Conservation (phyloP, 345 rosid species). For the Adansonia digitata region DNA sequence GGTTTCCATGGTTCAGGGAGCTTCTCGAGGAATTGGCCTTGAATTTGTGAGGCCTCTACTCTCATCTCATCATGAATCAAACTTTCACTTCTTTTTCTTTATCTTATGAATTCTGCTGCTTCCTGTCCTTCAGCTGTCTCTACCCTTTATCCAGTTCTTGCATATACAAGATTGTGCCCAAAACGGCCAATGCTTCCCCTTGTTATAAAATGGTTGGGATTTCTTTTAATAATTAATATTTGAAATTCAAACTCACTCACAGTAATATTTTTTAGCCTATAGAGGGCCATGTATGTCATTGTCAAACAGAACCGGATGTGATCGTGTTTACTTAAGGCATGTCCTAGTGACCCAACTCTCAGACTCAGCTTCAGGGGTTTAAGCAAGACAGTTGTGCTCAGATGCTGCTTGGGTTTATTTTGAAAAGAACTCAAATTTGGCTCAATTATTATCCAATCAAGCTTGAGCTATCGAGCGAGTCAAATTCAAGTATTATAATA, state of each 20-base stretch:
- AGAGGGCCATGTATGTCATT: neutral
- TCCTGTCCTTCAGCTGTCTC: neutral
- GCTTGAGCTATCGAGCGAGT: no score
- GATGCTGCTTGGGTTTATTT: no score
- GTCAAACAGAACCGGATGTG: neutral
- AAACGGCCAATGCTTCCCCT: neutral
- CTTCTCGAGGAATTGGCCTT: conserved; percentile 87
- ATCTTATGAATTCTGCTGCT: neutral
- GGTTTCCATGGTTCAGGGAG: conserved; percentile 90
- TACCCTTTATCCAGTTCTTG: neutral
- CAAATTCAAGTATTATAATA: no score
- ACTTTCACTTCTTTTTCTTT: neutral
- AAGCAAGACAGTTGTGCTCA: no score
- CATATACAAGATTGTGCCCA: neutral
- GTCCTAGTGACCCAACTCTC: neutral
- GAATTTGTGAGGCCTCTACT: conserved; percentile 56
- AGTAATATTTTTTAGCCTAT: no score
- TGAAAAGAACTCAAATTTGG: no score
- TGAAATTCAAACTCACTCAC: neutral
- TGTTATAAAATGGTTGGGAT: neutral
- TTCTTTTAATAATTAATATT: neutral
- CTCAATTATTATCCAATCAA: no score
- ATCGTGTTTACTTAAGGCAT: neutral
- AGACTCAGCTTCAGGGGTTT: neutral
- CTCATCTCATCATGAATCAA: neutral